Base-by-base conservation (phyloP, 106 monocot species). In the Hemerocallis citrina region DNA sequence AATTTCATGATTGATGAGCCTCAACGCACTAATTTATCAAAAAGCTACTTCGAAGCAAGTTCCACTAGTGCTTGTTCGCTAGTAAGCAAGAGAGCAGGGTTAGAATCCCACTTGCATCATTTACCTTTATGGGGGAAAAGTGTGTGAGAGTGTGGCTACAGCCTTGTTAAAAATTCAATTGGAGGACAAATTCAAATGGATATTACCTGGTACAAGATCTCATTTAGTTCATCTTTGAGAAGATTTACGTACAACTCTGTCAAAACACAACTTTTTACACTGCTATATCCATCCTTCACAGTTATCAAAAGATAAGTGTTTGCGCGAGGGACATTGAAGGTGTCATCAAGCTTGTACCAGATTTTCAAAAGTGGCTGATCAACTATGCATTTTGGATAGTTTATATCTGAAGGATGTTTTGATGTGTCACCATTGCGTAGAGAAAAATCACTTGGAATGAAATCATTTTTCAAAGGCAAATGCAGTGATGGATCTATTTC, bases 221-320 rank as follows among this genome's bases (percentile, higher is more conserved):
- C 96, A 75, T 91, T 96, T 25, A 96, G 76, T 52, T 87, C 96
- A 68, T 96, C 96, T 62, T 83, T 91, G 34, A 96, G 76, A 74
- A 96, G 96, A 66, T 77, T 76, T 48, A 77, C 65, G 68, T 77
- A 96, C 21, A 96, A 67, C 62, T 96, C 91, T n/a, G 81, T 87
- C 73, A 96, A 71, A 56, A 91, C 79, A 65, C 57, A 78, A 66
- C 63, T 79, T 65, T 64, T 79, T 28, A 79, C 17, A 49, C 71
- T 91, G 55, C 25, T 77, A 55, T 77, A 87, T 37, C 84, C 96
- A 64, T 82, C 87, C 42, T 96, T 96, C 41, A 96, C 65, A 62
- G 84, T 74, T 63, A 96, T 75, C 69, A 96, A 79, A 70, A 91
- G 91, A 46, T 91, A 96, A 51, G 96, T 69, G 58, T 90, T 91